Conservation (phyloP, 306 rosid genomes). For the Phaseolus lunatus region DNA sequence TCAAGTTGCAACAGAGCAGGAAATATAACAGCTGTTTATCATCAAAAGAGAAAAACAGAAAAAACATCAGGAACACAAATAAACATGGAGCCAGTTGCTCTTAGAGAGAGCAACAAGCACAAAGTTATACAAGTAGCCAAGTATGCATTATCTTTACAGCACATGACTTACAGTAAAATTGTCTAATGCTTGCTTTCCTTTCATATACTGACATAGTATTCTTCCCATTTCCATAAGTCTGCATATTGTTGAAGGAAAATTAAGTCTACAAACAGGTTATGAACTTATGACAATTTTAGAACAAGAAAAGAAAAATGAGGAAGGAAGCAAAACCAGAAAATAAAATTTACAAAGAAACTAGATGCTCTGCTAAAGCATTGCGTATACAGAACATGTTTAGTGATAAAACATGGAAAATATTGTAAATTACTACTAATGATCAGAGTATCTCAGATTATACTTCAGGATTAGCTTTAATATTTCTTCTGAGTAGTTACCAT, state of each 20-base stretch:
- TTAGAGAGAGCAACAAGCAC: neutral
- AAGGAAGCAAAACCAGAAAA: neutral
- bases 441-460: neutral
- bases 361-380: neutral
- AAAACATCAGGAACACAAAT: neutral
- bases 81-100: neutral
- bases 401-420: neutral
- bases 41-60: constrained; percentile 25
- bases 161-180: constrained; percentile 78
- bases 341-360: neutral
- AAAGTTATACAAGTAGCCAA: neutral
- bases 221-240: constrained; percentile 87
- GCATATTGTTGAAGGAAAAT: constrained; percentile 46
- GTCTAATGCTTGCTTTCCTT: constrained; percentile 84
- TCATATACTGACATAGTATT: constrained; percentile 82
- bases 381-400: neutral
- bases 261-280: constrained; percentile 14
- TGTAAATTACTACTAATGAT: neutral
- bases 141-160: constrained; percentile 16
- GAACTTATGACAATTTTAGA: constrained; percentile 17
- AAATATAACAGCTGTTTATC: constrained; percentile 70
- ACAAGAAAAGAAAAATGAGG: constrained; percentile 4
- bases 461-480: neutral
- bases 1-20: constrained; percentile 94
- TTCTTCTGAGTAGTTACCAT: neutral